Percentiles rank a stretch among this genome's conserved stretches.
Conservation (phyloP, 2,329 filamentous ascomycete species). For the Colletotrichum gloeosporioides region DNA sequence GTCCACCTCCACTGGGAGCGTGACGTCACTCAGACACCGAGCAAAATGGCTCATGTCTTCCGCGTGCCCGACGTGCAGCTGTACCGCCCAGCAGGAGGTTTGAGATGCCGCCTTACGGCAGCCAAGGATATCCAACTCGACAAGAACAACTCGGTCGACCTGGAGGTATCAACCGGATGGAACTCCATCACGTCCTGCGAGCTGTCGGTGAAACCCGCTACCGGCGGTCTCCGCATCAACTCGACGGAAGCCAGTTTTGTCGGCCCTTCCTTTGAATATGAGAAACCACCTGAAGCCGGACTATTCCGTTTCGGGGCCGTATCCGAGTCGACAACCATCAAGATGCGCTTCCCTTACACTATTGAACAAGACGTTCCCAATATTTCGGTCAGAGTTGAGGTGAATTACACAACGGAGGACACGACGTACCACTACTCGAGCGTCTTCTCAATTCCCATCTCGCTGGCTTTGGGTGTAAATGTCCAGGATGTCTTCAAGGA, state of each 20-base stretch:
- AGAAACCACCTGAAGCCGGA: slow-evolving; percentile 58
- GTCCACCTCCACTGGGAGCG: slow-evolving; percentile 71
- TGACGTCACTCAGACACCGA: slow-evolving; percentile 51
- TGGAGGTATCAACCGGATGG: slow-evolving; percentile 76
- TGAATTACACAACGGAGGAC: slow-evolving; percentile 72
- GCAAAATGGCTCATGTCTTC: slow-evolving; percentile 57
- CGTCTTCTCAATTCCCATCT: slow-evolving; percentile 69
- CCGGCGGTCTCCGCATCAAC: slow-evolving; percentile 68
- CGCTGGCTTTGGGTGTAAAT: slow-evolving; percentile 88
- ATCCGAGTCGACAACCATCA: slow-evolving; percentile 49
- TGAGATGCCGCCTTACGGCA: slow-evolving; percentile 71
- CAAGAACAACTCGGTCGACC: slow-evolving; percentile 76
- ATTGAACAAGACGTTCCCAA: slow-evolving; percentile 77
- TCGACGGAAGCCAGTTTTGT: slow-evolving; percentile 63
- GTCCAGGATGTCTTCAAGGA: slow-evolving; percentile 96
- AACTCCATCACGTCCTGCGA: slow-evolving; percentile 69
- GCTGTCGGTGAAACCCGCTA: slow-evolving; percentile 67
- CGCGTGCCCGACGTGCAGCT: slow-evolving; percentile 69
- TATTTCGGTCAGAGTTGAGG: slow-evolving; percentile 77
- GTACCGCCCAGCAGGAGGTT: slow-evolving; percentile 72
- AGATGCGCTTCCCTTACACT: slow-evolving; percentile 79
- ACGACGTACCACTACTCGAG: slow-evolving; percentile 70
- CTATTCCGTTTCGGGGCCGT: slow-evolving; percentile 57
- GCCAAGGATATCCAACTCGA: slow-evolving; percentile 80
- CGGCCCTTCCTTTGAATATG: slow-evolving; percentile 44